Conservation (phyloP, 108 stramenopile species). For the Asterionellopsis glacialis region DNA sequence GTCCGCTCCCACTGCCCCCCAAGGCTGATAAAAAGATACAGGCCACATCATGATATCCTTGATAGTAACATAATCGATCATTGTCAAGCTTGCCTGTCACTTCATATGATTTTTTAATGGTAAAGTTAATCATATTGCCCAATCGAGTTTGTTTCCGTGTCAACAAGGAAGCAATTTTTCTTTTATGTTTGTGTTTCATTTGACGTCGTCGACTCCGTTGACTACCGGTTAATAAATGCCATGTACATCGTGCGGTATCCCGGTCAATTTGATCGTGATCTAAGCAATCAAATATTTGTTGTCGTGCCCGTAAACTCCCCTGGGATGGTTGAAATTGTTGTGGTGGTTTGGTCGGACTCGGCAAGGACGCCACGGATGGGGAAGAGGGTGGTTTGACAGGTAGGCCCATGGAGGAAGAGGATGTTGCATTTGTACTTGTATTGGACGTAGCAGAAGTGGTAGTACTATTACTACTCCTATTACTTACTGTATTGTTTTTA, state of each 20-base stretch:
- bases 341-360: too few species aligned
- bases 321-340: too few species aligned
- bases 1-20: constrained; percentile 36
- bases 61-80: constrained; percentile 66
- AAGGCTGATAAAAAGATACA: constrained; percentile 65
- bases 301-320: background rate
- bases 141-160: constrained; percentile 69
- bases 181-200: constrained; percentile 47
- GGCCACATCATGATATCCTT: constrained; percentile 86
- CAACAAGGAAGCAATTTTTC: constrained; percentile 31
- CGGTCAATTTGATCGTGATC: constrained; percentile 73
- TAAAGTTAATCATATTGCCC: constrained; percentile 73
- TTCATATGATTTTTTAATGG: constrained; percentile 47
- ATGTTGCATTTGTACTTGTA: too few species aligned
- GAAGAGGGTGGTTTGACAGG: too few species aligned
- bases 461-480: too few species aligned
- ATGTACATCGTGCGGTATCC: constrained; percentile 74
- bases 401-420: too few species aligned
- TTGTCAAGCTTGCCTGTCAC: constrained; percentile 3
- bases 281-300: constrained; percentile 22
- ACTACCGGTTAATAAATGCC: constrained; percentile 72
- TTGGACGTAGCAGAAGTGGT: too few species aligned
- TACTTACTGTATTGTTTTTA: too few species aligned
- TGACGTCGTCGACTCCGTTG: constrained; percentile 60
- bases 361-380: too few species aligned